Evolutionary conservation across 2,329 filamentous ascomycete genomes (phyloP), one percentile per base, ranked within the genome.

Genomic region (Bipolaris gigantea): DNA sequence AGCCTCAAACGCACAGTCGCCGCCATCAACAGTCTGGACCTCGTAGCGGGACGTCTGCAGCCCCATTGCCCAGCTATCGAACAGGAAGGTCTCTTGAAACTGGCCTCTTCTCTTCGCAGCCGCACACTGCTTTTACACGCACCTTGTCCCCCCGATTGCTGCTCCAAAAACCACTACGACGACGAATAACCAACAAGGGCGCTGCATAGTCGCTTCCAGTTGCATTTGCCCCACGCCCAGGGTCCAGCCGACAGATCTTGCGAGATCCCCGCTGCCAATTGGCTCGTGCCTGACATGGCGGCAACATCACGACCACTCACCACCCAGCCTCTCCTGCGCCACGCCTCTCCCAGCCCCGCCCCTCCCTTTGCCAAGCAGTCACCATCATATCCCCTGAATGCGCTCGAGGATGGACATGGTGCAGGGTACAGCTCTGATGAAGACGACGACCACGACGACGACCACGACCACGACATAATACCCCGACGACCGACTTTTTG

Each of bases 211-310:
- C 47, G 30, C 50, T 45, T 39, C 49, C 46, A 19, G 27, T 57
- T 38, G 52, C 46, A 18, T 27, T 16, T 34, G 38, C 32, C 41
- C 50, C 50, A 25, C 50, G 32, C 30, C 49, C 39, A 58, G 53
- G 53, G 50, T 48, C 47, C 32, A 23, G 32, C n/a, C 42, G 32
- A 42, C 32, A 36, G 32, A 25, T 45, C 52, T 27, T 39, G 41
- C 27, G 18, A 55, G 44, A 55, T 57, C 50, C 41, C 18, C 38
- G 38, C 25, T 50, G 23, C 50, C 49, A 27, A 65, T 65, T 64
- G 63, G 61, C 60, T 54, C 52, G 61, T 66, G 52, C 64, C 64
- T 62, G 56, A 50, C 44, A 69, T 67, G 64, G 55, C 63, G 51
- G 60, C 51, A 47, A 56, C 50, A 42, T 53, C 61, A 55, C 55